These are phyloP conservation scores for Zarea fungicola DNA, from an alignment of 2,329 filamentous ascomycete genomes.

Conservation along the genomic window DNA sequence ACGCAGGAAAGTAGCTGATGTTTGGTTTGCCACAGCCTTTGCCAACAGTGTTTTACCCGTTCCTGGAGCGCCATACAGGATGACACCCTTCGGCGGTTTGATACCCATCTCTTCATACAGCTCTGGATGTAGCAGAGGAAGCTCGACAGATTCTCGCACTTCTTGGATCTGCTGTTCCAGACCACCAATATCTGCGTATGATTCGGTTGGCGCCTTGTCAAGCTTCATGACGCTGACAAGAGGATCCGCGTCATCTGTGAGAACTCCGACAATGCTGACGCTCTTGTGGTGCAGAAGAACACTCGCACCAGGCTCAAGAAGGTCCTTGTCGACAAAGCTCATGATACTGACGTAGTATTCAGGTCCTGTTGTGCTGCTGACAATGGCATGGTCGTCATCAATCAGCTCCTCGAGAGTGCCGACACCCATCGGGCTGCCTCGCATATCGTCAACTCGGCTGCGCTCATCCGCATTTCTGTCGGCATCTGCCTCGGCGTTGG, in stretches of 20 bases:
- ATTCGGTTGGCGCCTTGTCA: conserved; percentile 96
- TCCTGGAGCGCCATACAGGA: conserved; percentile 93
- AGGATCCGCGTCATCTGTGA: conserved; percentile 94
- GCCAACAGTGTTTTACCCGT: conserved; percentile 95
- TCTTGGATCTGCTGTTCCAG: conserved; percentile 94
- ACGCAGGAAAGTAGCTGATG: conserved; percentile 95
- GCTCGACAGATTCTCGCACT: conserved; percentile 92
- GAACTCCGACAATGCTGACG: conserved; percentile 92
- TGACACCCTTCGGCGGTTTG: conserved; percentile 98
- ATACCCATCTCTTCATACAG: conserved; percentile 99
- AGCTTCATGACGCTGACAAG: conserved; percentile 98
- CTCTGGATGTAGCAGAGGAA: conserved; percentile 91
- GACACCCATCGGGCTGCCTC: conserved; percentile 96
- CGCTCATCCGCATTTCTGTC: conserved; percentile 94
- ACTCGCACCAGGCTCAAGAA: conserved; percentile 91
- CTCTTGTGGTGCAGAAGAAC: conserved; percentile 96
- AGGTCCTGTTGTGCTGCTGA: conserved; percentile 92
- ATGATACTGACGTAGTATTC: conserved; percentile 99
- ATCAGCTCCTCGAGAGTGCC: conserved; percentile 98
- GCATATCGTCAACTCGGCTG: conserved; percentile 94
- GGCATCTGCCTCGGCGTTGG: conserved; percentile 64
- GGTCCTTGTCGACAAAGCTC: conserved; percentile 99
- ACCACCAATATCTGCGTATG: conserved; percentile 97
- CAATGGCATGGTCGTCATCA: conserved; percentile 97
- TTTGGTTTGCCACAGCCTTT: conserved; percentile 97